phyloP scores from a whole-genome alignment of 2,329 filamentous ascomycete species.

The Cordyceps cicadae region DNA sequence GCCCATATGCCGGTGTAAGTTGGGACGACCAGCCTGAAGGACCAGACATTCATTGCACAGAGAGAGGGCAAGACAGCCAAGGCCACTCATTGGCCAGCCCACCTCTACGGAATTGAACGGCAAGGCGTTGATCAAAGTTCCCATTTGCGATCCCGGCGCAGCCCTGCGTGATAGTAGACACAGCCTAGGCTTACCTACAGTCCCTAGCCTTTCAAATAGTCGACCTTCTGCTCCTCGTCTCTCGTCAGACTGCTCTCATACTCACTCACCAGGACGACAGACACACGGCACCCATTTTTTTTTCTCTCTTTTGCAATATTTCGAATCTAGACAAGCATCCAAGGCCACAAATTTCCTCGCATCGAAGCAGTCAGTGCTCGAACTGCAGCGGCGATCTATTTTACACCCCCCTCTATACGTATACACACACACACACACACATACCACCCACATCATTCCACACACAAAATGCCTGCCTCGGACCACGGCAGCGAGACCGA shows the following conservation, averaged over 20 bases:
- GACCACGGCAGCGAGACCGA: constrained; percentile 8
- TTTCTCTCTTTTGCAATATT: neutral
- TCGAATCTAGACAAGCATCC: neutral
- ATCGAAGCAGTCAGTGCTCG: neutral
- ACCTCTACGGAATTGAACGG: constrained; percentile 6
- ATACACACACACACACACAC: neutral
- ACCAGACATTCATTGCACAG: neutral
- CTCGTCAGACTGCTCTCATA: neutral
- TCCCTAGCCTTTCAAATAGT: constrained; percentile 5
- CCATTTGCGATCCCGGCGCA: neutral
- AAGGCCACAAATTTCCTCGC: neutral
- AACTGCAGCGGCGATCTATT: neutral
- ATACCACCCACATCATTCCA: neutral
- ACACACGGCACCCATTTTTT: neutral
- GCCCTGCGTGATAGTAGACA: neutral
- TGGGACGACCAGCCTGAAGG: neutral
- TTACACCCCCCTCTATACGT: neutral
- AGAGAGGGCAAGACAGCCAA: neutral
- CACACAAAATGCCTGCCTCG: constrained; percentile 5
- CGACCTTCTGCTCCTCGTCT: neutral
- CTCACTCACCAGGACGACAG: neutral
- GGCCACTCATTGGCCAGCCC: neutral
- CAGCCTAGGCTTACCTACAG: neutral
- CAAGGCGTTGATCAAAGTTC: constrained; percentile 5
- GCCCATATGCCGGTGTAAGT: neutral